Base-by-base conservation (phyloP, 2,329 filamentous ascomycete species). In the Ophiostoma ips region DNA sequence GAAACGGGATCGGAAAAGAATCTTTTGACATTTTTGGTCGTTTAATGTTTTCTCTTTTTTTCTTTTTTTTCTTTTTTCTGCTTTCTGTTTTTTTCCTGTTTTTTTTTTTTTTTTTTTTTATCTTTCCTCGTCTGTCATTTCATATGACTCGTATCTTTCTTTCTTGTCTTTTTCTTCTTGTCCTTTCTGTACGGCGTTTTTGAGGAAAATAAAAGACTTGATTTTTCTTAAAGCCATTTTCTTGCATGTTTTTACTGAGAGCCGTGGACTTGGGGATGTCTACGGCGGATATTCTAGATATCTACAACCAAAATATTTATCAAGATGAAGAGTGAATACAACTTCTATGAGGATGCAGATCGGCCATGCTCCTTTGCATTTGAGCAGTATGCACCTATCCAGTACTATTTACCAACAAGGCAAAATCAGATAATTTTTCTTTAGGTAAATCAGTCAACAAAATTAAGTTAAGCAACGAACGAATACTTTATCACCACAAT, bases 1-100 rank as follows among this genome's bases (percentile, higher is more conserved):
- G 16, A 44, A 37, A 28, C 41, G 13, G 19, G 15, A 16, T 18
- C 19, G 31, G 40, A 43, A 41, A 43, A 43, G 40, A 43, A 31
- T 43, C 9, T 30, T 11, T 30, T 43, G 40, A 43, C 40, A 41
- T 28, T 24, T 43, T 43, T 21, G 40, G 40, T 43, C 40, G 21
- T 43, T n/a, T n/a, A 19, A 12, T 50, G 34, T 15, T 46, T 43
- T 49, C 24, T 15, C 34, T 40, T 47, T 44, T 45, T 50, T 10
- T 50, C 37, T 50, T 31, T 16, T 45, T 36, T 43, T 24, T 49
- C 38, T 45, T 24, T 30, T 40, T 24, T 46, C 30, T 49, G 13
- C 34, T 33, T 21, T 44, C 28, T 44, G 12, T 34, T 15, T 31
- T 21, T 15, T 16, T n/a, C 15, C 46, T 38, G 34, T 11, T 19